These are phyloP conservation scores for Theobroma cacao DNA, from an alignment of 345 rosid species.

Conservation along the genomic window DNA sequence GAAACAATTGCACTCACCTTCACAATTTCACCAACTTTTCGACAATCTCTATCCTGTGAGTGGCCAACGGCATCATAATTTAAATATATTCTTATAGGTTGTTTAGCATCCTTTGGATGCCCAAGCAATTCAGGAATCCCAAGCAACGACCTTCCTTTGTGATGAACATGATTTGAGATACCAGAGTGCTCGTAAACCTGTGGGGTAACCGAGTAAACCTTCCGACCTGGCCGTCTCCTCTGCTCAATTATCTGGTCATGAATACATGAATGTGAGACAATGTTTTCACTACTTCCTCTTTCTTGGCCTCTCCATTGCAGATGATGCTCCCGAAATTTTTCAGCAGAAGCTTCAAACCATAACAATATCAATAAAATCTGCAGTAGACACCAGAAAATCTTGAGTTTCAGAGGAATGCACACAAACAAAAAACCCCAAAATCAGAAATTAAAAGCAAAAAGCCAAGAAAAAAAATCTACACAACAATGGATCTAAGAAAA, in stretches of 20 bases:
- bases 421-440: constrained; percentile 9
- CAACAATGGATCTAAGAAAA: constrained; percentile 22
- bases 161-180: constrained; percentile 37
- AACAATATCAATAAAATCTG: constrained; percentile 66
- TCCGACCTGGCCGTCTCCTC: constrained; percentile 80
- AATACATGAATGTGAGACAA: constrained; percentile 83
- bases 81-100: constrained; percentile 87
- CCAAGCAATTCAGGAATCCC: constrained; percentile 31
- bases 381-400: constrained; percentile 9
- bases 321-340: constrained; percentile 32
- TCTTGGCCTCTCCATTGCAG: constrained; percentile 36
- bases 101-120: constrained; percentile 56
- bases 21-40: constrained; percentile 74
- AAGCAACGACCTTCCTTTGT: constrained; percentile 76
- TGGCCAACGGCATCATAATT: constrained; percentile 99
- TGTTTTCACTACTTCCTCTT: constrained; percentile 36
- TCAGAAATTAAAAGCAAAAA: neutral
- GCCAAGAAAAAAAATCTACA: neutral
- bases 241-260: constrained; percentile 91
- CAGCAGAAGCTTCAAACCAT: constrained; percentile 45
- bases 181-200: constrained; percentile 71
- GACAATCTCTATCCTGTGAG: constrained; percentile 87
- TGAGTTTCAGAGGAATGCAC: neutral
- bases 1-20: constrained; percentile 54
- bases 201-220: constrained; percentile 81